Percentiles rank a stretch among this genome's conserved stretches.
These are phyloP conservation scores for Moesziomyces globuligerus DNA, from an alignment of 1,284 basidiomycete species.

Conservation along the genomic window DNA sequence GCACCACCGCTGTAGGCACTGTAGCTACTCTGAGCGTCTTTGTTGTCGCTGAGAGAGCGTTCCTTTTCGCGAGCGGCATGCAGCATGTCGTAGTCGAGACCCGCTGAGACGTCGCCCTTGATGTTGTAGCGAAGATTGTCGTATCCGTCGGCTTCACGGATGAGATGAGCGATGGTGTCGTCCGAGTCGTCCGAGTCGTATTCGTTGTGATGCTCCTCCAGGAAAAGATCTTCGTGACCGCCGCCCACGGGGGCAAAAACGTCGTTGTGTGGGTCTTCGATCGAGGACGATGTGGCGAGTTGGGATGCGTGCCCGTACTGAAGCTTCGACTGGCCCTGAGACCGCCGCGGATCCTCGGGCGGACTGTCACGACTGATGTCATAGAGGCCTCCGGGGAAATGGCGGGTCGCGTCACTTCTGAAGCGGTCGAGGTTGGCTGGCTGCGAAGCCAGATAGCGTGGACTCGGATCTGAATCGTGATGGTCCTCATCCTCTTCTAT, in stretches of 20 bases:
- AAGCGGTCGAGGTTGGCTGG: constrained; percentile 4
- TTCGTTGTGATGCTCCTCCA: constrained; percentile 6
- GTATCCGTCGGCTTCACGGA: constrained; percentile 39
- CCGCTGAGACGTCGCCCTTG: constrained; percentile 26
- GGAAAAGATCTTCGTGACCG: constrained; percentile 3
- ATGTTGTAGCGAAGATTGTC: constrained; percentile 29
- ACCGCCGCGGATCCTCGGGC: constrained; percentile 3
- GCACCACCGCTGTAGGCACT: constrained; percentile 55
- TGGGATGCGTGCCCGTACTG: not conserved
- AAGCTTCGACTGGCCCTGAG: not conserved
- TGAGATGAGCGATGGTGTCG: constrained; percentile 38
- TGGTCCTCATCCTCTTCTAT: constrained; percentile 9
- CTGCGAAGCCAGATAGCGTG: constrained; percentile 11
- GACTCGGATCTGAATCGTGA: not conserved
- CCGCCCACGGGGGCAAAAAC: constrained; percentile 1
- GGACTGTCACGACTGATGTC: constrained; percentile 2
- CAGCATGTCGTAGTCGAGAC: constrained; percentile 28
- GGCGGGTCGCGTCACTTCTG: constrained; percentile 15
- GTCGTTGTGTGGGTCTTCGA: not conserved
- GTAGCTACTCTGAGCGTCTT: constrained; percentile 19
- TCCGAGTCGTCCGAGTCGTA: constrained; percentile 45
- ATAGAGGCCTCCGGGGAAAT: constrained; percentile 44
- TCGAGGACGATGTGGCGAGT: not conserved
- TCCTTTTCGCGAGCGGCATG: constrained; percentile 24
- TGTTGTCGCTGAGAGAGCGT: constrained; percentile 14